phyloP scores from a whole-genome alignment of 345 rosid genomes.

The Citrus sinensis region DNA sequence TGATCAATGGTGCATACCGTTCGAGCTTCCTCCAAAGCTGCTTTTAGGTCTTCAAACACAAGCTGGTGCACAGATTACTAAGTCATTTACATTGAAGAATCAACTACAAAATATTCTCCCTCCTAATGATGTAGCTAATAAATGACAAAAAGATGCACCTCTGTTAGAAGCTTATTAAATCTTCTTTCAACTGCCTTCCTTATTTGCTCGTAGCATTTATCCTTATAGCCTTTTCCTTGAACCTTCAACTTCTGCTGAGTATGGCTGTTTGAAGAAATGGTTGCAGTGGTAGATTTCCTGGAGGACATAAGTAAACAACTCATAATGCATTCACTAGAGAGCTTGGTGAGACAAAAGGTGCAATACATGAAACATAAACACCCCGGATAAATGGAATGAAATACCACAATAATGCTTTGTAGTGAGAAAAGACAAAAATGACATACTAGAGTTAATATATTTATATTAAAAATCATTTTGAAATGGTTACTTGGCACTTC shows the following conservation, averaged over 20 bases:
- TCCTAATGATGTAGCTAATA: neutral
- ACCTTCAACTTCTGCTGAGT: slow-evolving; percentile 69
- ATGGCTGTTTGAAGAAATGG: slow-evolving; percentile 57
- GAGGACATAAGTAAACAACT: slow-evolving; percentile 18
- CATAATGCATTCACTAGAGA: neutral
- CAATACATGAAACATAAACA: neutral
- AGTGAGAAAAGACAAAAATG: neutral
- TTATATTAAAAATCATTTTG: slow-evolving; percentile 1
- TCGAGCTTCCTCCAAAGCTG: slow-evolving; percentile 97
- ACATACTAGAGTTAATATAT: neutral
- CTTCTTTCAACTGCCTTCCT: slow-evolving; percentile 86
- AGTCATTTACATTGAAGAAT: slow-evolving; percentile 12
- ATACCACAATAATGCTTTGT: neutral
- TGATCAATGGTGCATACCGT: slow-evolving; percentile 43
- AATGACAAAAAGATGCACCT: slow-evolving; percentile 30
- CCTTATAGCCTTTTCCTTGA: slow-evolving; percentile 94
- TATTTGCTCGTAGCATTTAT: slow-evolving; percentile 94
- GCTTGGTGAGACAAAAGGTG: neutral
- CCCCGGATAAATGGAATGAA: neutral
- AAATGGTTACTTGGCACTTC: slow-evolving; percentile 72
- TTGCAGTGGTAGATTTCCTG: slow-evolving; percentile 60
- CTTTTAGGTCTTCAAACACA: slow-evolving; percentile 84
- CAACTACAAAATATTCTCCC: slow-evolving; percentile 11
- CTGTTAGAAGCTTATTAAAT: slow-evolving; percentile 77
- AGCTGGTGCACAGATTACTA: slow-evolving; percentile 52